Evolutionary conservation across 192 early-diverging fungal genomes (phyloP), one percentile per base, ranked within the genome.

Genomic region (Helicostylum pulchrum): DNA sequence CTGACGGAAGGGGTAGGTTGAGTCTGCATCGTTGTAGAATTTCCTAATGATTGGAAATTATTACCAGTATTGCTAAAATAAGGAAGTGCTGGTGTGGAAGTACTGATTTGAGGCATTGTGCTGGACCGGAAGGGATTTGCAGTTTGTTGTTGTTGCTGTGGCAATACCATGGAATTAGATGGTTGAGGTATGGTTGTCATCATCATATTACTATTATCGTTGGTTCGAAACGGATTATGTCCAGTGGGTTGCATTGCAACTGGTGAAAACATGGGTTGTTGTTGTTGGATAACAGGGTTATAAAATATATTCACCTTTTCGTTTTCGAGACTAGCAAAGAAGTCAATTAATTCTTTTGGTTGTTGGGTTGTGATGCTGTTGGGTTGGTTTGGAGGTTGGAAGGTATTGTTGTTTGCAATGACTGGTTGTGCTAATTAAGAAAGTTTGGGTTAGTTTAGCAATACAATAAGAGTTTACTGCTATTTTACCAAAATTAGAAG

Each of bases 311-410:
- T 54, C 14, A 54, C 61, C 4, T 56, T 62, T 21, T 73, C 71
- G 30, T 68, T 64, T 39, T 62, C 61, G 10, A 73, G 48, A 48
- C 65, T 64, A 17, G 61, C 23, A 46, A 73, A 73, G 62, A 73
- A 73, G 43, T 73, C 71, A 3, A 52, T 31, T n/a, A 62, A 26
- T 43, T 66, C 51, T 19, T 67, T 65, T n/a, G 26, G 61, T 21
- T 65, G 71, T 45, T 61, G 53, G 7, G 31, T 36, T 61, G 59
- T 53, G 42, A 26, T 65, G 70, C 31, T 60, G 53, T 26, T 42
- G 50, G 7, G 1, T 32, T n/a, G 49, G 56, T 17, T 36, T 49
- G 26, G 7, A 47, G 43, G 26, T 14, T 14, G 64, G 26, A 19
- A 17, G 45, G 12, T 44, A 32, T 52, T 47, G 61, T 8, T 47